These are phyloP conservation scores for Colletotrichum musae DNA, from an alignment of 2,329 filamentous ascomycete genomes.

Conservation along the genomic window DNA sequence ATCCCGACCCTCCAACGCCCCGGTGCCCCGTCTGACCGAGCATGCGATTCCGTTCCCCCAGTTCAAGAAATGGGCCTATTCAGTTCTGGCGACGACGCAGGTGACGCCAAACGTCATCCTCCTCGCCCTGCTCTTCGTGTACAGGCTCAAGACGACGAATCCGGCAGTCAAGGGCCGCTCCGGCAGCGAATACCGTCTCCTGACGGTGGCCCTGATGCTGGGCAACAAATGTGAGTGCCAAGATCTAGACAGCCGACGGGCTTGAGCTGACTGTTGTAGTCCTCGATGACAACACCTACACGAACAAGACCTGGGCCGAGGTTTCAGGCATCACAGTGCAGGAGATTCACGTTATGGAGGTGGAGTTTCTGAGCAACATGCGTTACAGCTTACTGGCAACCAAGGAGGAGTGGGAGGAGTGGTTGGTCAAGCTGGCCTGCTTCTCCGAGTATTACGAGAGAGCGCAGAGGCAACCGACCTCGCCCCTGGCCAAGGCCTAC, in stretches of 20 bases:
- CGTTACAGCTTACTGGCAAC: constrained; percentile 93
- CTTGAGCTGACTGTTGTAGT: constrained; percentile 63
- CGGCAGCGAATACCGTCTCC: constrained; percentile 91
- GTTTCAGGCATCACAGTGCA: constrained; percentile 94
- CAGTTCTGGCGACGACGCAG: constrained; percentile 92
- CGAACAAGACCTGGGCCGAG: constrained; percentile 99
- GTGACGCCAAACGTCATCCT: constrained; percentile 96
- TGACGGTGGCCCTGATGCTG: constrained; percentile 97
- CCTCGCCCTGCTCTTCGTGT: constrained; percentile 91
- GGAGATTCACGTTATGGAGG: constrained; percentile 99
- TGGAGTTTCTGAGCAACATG: constrained; percentile 99
- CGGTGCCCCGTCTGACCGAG: constrained; percentile 70
- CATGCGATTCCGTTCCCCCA: constrained; percentile 83
- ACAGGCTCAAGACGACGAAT: constrained; percentile 91
- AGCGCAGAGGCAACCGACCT: constrained; percentile 63
- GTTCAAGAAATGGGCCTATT: constrained; percentile 95
- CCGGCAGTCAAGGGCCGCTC: constrained; percentile 90
- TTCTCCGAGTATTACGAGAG: constrained; percentile 88
- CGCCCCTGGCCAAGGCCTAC: constrained; percentile 57
- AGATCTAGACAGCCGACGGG: too few relatives aligned
- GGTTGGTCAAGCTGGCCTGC: constrained; percentile 85
- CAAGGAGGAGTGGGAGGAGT: constrained; percentile 86
- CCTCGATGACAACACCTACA: constrained; percentile 98
- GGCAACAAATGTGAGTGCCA: constrained; percentile 88
- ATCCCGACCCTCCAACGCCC: constrained; percentile 54